Percentiles rank a stretch among this genome's conserved stretches.
phyloP scores from a whole-genome alignment of 73 alveolate genomes.

The Diophrys sp. region DNA sequence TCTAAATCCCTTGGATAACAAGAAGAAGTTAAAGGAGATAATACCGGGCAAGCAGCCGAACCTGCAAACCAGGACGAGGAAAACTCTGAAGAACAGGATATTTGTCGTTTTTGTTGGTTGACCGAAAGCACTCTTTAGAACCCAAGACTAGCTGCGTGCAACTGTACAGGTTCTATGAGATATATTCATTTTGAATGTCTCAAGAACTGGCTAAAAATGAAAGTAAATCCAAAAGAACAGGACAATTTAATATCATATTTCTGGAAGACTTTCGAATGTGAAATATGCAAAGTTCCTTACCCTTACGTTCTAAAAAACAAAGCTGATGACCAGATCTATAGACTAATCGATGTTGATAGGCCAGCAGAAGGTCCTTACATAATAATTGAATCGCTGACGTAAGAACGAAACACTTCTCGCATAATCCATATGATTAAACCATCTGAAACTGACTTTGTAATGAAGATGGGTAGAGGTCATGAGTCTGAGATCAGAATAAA shows the following conservation, averaged over 20 bases:
- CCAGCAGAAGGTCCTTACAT: conserved; percentile 24
- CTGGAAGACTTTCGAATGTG: conserved; percentile 89
- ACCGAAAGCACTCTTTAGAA: conserved; percentile 65
- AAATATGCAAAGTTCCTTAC: conserved; percentile 81
- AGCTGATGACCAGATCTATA: conserved; percentile 15
- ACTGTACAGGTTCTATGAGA: conserved; percentile 80
- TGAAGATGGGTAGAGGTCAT: conserved; percentile 77
- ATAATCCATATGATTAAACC: conserved; percentile 59
- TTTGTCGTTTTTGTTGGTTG: conserved; percentile 82
- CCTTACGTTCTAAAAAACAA: conserved; percentile 60
- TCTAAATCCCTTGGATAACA: background rate
- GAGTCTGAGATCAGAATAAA: conserved; percentile 76
- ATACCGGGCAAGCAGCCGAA: conserved; percentile 3
- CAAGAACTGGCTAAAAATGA: conserved; percentile 77
- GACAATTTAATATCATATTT: conserved; percentile 18
- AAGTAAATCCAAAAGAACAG: conserved; percentile 56
- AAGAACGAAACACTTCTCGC: conserved; percentile 53
- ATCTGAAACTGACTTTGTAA: background rate
- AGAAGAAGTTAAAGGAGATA: background rate
- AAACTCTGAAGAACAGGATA: conserved; percentile 6
- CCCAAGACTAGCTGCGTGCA: conserved; percentile 79
- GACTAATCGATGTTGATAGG: conserved; percentile 43
- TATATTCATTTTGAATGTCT: conserved; percentile 81
- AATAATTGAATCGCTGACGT: conserved; percentile 49
- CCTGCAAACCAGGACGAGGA: conserved; percentile 2